A percentile compares a stretch with the other conserved stretches of the same genome.
These are phyloP conservation scores for Turritis glabra DNA, from an alignment of 345 rosid species.

Conservation along the genomic window DNA sequence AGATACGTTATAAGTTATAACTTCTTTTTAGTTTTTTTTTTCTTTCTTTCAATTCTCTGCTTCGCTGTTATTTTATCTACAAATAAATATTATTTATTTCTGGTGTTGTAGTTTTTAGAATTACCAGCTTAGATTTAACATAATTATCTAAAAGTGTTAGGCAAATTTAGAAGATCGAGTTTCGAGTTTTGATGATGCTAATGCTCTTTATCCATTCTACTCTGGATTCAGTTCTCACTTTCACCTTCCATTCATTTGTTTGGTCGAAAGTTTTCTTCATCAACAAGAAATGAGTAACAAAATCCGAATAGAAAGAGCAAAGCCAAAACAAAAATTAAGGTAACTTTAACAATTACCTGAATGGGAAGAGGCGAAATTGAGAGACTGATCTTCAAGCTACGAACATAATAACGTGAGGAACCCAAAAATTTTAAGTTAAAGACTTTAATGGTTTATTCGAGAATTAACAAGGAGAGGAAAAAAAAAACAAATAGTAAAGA, in stretches of 20 bases:
- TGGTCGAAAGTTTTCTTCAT: not conserved
- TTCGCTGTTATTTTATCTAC: slow-evolving; percentile 11
- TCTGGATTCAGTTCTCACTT: not conserved
- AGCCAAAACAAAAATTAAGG: not conserved
- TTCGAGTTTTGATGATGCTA: not conserved
- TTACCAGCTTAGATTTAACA: not conserved
- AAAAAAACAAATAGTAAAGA: not conserved
- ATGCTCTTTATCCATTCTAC: slow-evolving; percentile 13
- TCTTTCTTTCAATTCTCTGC: not conserved
- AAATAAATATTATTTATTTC: slow-evolving; percentile 19
- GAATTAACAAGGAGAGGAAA: not conserved
- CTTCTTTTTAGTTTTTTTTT: not conserved
- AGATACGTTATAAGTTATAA: slow-evolving; percentile 23
- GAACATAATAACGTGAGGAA: no score
- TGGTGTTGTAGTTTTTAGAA: slow-evolving; percentile 27
- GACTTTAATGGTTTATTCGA: not conserved
- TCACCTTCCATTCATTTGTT: not conserved
- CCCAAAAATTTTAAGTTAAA: not conserved
- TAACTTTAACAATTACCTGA: not conserved
- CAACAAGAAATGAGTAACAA: slow-evolving; percentile 9
- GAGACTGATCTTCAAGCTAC: not conserved
- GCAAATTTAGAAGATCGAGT: slow-evolving; percentile 11
- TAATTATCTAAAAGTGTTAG: not conserved
- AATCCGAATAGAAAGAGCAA: not conserved
- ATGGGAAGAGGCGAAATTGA: not conserved